A percentile compares a stretch with the other conserved stretches of the same genome.
Conservation (phyloP, 2,329 filamentous ascomycete genomes). For the Calonectria leucothoes region DNA sequence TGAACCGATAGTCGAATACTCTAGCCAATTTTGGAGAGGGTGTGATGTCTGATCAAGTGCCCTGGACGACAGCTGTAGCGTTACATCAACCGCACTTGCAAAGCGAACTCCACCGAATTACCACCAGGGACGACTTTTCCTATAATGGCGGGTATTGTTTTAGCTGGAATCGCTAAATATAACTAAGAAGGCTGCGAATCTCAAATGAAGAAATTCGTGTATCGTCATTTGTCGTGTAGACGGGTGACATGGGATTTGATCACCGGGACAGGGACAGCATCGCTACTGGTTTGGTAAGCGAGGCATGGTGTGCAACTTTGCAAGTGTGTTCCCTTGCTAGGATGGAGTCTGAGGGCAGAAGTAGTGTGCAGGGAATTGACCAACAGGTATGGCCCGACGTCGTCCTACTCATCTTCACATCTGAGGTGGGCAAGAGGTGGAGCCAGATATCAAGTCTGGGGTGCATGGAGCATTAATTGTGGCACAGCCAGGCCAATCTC, state of each 20-base stretch:
- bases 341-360: background rate
- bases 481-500: background rate
- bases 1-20: background rate
- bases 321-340: background rate
- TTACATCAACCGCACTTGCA: background rate
- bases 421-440: background rate
- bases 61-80: background rate
- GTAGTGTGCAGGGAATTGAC: background rate
- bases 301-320: background rate
- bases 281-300: background rate
- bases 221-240: background rate
- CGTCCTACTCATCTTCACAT: background rate
- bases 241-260: background rate
- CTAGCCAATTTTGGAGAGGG: constrained; percentile 9
- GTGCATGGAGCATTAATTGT: background rate
- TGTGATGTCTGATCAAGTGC: background rate
- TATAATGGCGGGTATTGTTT: no score
- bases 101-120: background rate
- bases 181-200: background rate
- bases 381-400: background rate
- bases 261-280: background rate
- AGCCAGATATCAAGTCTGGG: background rate
- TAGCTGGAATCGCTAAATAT: background rate
- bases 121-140: background rate
- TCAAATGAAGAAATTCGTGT: background rate